Conservation (phyloP, 345 rosid genomes). For the Eucalyptus tenuipes region DNA sequence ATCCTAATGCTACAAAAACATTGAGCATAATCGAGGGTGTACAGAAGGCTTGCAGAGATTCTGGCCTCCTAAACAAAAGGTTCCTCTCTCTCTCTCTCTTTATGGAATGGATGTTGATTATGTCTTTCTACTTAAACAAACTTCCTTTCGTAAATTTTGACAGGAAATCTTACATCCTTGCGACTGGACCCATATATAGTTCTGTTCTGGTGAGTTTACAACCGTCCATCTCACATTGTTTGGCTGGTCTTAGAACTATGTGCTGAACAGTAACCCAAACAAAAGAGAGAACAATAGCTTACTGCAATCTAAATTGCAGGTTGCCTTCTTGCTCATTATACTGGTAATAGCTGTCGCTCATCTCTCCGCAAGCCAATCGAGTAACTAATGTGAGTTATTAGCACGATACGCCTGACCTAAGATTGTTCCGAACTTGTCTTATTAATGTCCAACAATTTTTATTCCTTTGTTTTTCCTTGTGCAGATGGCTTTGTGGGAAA, state of each 20-base stretch:
- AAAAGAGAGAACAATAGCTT: background rate
- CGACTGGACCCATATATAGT: conserved; percentile 5
- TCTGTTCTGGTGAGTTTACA: conserved; percentile 12
- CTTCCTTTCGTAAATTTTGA: background rate
- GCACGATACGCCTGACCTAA: rapidly evolving
- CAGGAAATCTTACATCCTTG: conserved; percentile 18
- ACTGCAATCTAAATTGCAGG: background rate
- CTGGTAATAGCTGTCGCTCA: background rate
- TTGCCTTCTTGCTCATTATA: background rate
- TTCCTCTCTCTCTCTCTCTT: background rate
- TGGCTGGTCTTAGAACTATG: background rate
- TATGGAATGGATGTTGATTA: background rate
- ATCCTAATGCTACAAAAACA: conserved; percentile 61
- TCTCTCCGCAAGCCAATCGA: background rate
- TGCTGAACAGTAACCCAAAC: background rate
- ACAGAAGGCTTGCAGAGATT: conserved; percentile 49
- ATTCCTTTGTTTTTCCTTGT: background rate
- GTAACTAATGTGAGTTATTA: background rate
- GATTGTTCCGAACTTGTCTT: background rate
- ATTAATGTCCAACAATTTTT: background rate
- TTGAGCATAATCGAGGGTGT: conserved; percentile 44
- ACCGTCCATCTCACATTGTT: background rate
- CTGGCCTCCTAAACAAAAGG: conserved; percentile 51
- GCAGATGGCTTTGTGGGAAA: background rate
- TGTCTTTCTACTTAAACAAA: background rate